phyloP scores from a whole-genome alignment of 2,329 filamentous ascomycete species.

The Alternaria infectoria region DNA sequence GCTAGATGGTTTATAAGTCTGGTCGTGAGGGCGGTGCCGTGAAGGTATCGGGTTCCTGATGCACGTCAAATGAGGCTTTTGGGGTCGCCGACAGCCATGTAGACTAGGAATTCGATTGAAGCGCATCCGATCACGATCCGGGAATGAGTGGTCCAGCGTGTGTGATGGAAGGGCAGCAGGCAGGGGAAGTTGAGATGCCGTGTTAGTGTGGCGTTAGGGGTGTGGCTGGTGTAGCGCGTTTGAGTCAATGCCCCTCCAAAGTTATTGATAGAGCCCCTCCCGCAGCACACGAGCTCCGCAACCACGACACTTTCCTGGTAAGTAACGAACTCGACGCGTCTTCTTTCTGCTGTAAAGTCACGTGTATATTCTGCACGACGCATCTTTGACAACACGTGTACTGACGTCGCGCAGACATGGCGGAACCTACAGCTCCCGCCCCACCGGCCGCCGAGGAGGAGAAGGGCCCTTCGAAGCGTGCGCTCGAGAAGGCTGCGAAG shows the following conservation, averaged over 20 bases:
- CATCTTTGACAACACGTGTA: background rate
- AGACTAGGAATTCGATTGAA: background rate
- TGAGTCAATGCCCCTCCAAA: conserved; percentile 34
- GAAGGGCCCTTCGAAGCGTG: conserved; percentile 55
- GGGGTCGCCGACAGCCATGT: background rate
- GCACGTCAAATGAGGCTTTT: background rate
- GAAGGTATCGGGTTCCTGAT: background rate
- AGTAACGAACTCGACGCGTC: background rate
- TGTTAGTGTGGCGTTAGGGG: conserved; percentile 11
- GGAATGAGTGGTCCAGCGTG: background rate
- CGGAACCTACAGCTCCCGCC: conserved; percentile 27
- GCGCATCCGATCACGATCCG: background rate
- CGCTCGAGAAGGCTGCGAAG: conserved; percentile 57
- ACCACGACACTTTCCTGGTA: conserved; percentile 1
- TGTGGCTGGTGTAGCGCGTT: conserved; percentile 26
- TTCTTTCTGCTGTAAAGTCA: background rate
- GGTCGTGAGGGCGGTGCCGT: background rate
- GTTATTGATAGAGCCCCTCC: conserved; percentile 16
- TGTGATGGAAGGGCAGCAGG: background rate
- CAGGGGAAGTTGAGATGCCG: background rate
- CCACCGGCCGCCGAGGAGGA: conserved; percentile 35
- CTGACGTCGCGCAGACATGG: conserved; percentile 25
- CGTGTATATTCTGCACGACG: rapidly evolving
- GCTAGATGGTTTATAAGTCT: too few relatives aligned
- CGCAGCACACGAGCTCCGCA: conserved; percentile 20